Conservation (phyloP, 2,329 filamentous ascomycete genomes). For the Gnomoniopsis smithogilvyi region DNA sequence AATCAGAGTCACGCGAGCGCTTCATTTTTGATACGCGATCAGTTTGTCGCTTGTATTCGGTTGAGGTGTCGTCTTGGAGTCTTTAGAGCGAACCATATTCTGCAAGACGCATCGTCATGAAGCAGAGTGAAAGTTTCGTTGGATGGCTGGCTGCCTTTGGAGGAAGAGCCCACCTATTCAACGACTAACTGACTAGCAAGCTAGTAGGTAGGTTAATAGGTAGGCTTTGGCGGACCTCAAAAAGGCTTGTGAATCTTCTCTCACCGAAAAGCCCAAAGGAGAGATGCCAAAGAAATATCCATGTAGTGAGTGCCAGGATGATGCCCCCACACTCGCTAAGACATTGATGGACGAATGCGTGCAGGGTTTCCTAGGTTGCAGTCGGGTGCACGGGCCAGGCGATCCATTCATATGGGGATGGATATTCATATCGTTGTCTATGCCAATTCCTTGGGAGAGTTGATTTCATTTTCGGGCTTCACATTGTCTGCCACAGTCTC, state of each 20-base stretch:
- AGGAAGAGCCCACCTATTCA: too few relatives aligned
- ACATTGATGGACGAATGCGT: too few relatives aligned
- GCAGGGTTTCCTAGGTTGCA: background rate
- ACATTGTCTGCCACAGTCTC: background rate
- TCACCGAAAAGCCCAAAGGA: too few relatives aligned
- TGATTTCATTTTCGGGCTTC: background rate
- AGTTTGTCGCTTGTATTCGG: background rate
- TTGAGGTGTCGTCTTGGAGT: background rate
- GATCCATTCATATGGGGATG: background rate
- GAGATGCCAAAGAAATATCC: conserved; percentile 5
- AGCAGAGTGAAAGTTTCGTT: too few relatives aligned
- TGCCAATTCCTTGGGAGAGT: background rate
- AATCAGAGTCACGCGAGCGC: conserved; percentile 59
- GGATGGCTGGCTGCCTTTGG: too few relatives aligned
- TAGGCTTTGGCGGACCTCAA: too few relatives aligned
- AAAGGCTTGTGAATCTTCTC: too few relatives aligned
- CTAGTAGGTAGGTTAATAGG: too few relatives aligned
- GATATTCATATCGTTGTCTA: background rate
- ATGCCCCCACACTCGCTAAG: background rate
- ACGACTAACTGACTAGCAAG: too few relatives aligned
- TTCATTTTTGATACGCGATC: conserved; percentile 44
- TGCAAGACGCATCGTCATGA: too few relatives aligned
- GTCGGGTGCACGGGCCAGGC: background rate
- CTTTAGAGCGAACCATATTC: background rate
- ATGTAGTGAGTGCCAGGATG: conserved; percentile 4